Conservation (phyloP, 352 stramenopile genomes). For the Phytophthora pseudosyringae region DNA sequence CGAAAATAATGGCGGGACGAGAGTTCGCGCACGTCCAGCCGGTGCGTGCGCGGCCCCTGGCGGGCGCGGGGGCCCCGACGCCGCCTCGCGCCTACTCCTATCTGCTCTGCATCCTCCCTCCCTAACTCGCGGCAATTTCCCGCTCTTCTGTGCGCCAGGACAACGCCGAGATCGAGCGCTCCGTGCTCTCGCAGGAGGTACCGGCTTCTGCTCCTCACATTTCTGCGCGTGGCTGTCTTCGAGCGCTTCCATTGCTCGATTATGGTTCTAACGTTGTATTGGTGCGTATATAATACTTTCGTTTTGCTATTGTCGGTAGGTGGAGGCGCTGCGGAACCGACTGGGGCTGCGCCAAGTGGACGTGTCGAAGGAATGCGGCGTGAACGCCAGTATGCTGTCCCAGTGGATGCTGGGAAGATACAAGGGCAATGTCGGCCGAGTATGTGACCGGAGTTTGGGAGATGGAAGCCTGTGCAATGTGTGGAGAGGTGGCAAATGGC, state of each 20-base stretch:
- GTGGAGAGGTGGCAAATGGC: neutral
- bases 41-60: conserved; percentile 40
- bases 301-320: conserved; percentile 37
- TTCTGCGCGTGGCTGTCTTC: too few species aligned
- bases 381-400: conserved; percentile 88
- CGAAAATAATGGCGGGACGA: conserved; percentile 54
- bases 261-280: conserved; percentile 3
- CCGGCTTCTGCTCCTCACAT: neutral
- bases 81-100: neutral
- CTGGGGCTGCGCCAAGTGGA: conserved; percentile 81
- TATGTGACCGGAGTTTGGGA: conserved; percentile 29
- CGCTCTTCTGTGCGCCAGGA: conserved; percentile 44
- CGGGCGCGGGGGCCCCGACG: neutral
- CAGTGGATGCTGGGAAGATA: conserved; percentile 89
- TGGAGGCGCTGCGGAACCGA: conserved; percentile 76
- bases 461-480: neutral
- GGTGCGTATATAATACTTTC: neutral
- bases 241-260: neutral
- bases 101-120: conserved; percentile 6
- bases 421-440: conserved; percentile 83
- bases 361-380: conserved; percentile 85
- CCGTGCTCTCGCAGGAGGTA: conserved; percentile 81
- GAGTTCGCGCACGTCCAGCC: conserved; percentile 84
- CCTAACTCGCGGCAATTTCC: conserved; percentile 20
- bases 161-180: conserved; percentile 87